These are phyloP conservation scores for Annulohypoxylon stygium DNA, from an alignment of 495 filamentous ascomycete genomes.

Conservation along the genomic window DNA sequence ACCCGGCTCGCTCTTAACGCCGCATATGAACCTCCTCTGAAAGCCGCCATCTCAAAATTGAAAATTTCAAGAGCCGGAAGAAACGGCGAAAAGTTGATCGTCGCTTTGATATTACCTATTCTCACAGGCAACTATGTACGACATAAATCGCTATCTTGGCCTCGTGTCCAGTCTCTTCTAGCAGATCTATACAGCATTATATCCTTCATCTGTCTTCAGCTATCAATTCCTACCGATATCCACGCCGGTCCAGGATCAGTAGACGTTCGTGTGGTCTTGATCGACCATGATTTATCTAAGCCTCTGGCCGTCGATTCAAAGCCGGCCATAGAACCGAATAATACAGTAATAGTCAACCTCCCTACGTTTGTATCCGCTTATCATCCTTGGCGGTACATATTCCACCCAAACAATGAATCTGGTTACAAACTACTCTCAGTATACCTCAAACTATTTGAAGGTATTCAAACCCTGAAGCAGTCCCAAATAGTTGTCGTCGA, in stretches of 20 bases:
- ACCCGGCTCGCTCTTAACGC: constrained; percentile 62
- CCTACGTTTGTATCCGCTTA: constrained; percentile 72
- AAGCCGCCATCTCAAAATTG: constrained; percentile 60
- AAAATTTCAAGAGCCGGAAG: constrained; percentile 48
- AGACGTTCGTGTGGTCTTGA: constrained; percentile 79
- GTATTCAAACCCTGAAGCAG: constrained; percentile 57
- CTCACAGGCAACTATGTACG: constrained; percentile 58
- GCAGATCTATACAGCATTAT: constrained; percentile 84
- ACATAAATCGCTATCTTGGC: constrained; percentile 70
- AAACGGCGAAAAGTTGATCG: constrained; percentile 60
- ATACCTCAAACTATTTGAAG: constrained; percentile 61
- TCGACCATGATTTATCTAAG: constrained; percentile 69
- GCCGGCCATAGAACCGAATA: constrained; percentile 54
- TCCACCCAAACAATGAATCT: constrained; percentile 70
- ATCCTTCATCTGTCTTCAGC: constrained; percentile 72
- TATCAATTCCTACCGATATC: constrained; percentile 71
- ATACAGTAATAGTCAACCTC: constrained; percentile 73
- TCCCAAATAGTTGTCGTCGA: constrained; percentile 60
- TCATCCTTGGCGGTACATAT: constrained; percentile 78
- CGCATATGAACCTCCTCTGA: constrained; percentile 70
- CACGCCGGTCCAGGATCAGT: constrained; percentile 73
- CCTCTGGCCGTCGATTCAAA: constrained; percentile 46
- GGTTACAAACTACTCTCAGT: constrained; percentile 62
- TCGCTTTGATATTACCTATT: constrained; percentile 67
- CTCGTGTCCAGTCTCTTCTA: constrained; percentile 74